phyloP scores from a whole-genome alignment of 192 early-diverging fungal species.

The Lobosporangium transversale region DNA sequence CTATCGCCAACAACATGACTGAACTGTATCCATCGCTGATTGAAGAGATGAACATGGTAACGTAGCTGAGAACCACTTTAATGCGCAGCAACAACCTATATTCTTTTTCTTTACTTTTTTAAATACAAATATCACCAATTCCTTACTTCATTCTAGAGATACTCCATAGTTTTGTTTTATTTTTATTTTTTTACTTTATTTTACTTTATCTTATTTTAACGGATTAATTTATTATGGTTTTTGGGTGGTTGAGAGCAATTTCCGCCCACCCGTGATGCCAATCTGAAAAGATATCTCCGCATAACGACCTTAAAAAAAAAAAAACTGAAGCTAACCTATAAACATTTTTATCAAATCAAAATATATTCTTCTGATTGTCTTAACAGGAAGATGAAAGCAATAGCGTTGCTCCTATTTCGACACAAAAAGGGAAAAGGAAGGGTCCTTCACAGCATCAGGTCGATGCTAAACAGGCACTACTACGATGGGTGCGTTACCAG shows the following conservation, averaged over 20 bases:
- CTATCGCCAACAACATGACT: conserved; percentile 50
- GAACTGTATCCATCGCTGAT: conserved; percentile 46
- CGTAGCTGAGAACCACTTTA: too few relatives aligned
- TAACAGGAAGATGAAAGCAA: conserved; percentile 30
- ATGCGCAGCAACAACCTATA: too few relatives aligned
- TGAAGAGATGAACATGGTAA: conserved; percentile 50
- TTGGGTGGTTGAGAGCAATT: conserved; percentile 11
- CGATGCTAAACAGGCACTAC: conserved; percentile 60
- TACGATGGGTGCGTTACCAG: conserved; percentile 62
- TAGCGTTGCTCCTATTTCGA: background rate
- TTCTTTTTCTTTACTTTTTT: too few relatives aligned
- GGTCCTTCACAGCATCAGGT: conserved; percentile 38
- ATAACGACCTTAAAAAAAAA: too few relatives aligned
- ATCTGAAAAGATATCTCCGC: background rate
- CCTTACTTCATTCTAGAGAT: too few relatives aligned
- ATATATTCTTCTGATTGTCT: too few relatives aligned
- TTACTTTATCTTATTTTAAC: too few relatives aligned
- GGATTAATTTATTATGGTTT: conserved; percentile 50
- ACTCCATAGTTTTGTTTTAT: too few relatives aligned
- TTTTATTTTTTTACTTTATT: conserved; percentile 7
- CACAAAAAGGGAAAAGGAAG: conserved; percentile 31
- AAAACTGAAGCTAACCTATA: too few relatives aligned
- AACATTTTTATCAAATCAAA: too few relatives aligned
- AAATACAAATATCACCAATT: too few relatives aligned
- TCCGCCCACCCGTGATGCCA: background rate